Base-by-base conservation (phyloP, 2,329 filamentous ascomycete genomes). In the Aciculosporium take region DNA sequence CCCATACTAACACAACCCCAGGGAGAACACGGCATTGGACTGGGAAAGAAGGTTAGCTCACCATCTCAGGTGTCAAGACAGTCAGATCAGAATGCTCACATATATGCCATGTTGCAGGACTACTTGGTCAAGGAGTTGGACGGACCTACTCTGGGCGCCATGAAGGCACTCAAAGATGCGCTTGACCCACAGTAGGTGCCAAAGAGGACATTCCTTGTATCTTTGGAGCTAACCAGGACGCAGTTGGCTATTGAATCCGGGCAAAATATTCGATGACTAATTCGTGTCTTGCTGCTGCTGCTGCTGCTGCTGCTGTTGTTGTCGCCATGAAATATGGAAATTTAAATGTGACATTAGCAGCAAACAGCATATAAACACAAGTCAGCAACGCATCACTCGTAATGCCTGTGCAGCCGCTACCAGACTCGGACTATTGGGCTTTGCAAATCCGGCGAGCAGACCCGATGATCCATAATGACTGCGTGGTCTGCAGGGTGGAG, bases 1-100 rank as follows among this genome's bases (percentile, higher is more conserved):
- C 13, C 12, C 12, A 33, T 15, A 13, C 35, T 29, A 34, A 34
- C 21, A 23, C n/a, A 21, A 8, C 3, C 17, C 15, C 13, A 58
- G 8, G 80, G 79, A 20, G 80, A 84, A 54, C 80, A 84, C 55
- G 80, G 79, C 17, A 76, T 84, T 37, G 80, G 80, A 2, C 63
- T 84, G 7, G 74, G 81, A 28, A 84, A 84, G 58, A 68, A 79
- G 44, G 79, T 81, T 50, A 77, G 77, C 52, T 57, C n/a, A 25
- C 33, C 2, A 2, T 24, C 10, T 15, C 23, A 27, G 9, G 32
- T 13, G n/a, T 21, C 8, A 13, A 13, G 13, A 29, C n/a, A 17
- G 13, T 23, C n/a, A 17, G 1, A n/a, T 3, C 6, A 31, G 2
- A 21, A 18, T 2, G 20, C 8, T 6, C 21, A 30, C 33, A n/a